phyloP scores from a whole-genome alignment of 495 filamentous ascomycete genomes.

The Tuber indicum region DNA sequence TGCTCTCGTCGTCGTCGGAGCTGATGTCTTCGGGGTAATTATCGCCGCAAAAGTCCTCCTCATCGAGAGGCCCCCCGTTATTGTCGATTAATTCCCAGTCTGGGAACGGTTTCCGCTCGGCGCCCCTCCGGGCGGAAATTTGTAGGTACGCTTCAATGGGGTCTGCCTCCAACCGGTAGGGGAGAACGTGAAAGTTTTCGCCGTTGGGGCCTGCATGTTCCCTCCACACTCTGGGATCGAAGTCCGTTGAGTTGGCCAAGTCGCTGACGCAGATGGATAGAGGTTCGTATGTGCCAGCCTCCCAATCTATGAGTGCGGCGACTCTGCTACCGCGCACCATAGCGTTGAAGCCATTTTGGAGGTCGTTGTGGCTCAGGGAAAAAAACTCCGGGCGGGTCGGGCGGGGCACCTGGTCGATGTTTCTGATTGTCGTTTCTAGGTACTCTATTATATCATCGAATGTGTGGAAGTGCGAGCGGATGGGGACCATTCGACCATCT shows the following conservation, averaged over 20 bases:
- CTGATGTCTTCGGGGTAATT: background rate
- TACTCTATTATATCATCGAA: background rate
- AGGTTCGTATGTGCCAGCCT: too few species aligned
- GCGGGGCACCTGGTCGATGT: background rate
- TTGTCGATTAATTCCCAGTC: background rate
- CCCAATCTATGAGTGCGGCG: too few species aligned
- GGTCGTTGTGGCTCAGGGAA: too few species aligned
- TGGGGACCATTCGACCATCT: accelerated
- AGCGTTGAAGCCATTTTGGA: too few species aligned
- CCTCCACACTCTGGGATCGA: too few species aligned
- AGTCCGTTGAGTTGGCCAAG: too few species aligned
- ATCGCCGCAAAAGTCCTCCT: background rate
- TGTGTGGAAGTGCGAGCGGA: background rate
- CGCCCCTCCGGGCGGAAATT: accelerated
- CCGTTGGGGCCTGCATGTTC: too few species aligned
- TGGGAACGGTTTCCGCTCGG: background rate
- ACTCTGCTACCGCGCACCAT: too few species aligned
- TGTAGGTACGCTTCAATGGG: accelerated
- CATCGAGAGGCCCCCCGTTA: background rate
- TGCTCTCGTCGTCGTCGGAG: background rate
- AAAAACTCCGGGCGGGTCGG: too few species aligned
- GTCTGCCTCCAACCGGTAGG: background rate
- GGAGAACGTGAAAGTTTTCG: background rate
- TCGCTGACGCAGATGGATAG: too few species aligned
- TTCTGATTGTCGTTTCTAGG: background rate